Percentiles rank a stretch among this genome's conserved stretches.
Conservation (phyloP, 2,329 filamentous ascomycete genomes). For the Pseudogymnoascus sp. region DNA sequence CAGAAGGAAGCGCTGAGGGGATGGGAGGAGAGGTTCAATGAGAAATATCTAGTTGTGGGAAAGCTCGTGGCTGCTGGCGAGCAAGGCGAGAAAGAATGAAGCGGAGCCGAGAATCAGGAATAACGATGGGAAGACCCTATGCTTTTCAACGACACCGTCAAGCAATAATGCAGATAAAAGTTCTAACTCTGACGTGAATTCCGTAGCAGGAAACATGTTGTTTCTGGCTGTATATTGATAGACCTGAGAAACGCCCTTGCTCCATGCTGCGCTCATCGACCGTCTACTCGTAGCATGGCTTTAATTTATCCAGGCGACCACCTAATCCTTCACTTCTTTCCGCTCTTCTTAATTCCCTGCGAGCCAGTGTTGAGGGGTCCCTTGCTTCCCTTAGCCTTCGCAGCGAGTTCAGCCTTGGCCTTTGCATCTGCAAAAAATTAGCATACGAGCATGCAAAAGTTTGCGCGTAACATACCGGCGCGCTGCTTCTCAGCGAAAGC, state of each 20-base stretch:
- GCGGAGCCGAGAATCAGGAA: slow-evolving; percentile 4
- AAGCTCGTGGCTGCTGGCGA: slow-evolving; percentile 64
- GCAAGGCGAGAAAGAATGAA: slow-evolving; percentile 37
- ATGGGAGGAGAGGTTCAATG: slow-evolving; percentile 88
- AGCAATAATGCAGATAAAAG: background rate
- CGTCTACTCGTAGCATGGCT: slow-evolving; percentile 1
- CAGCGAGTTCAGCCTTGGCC: slow-evolving; percentile 75
- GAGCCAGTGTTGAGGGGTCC: slow-evolving; percentile 76
- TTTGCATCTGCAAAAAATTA: slow-evolving; percentile 56
- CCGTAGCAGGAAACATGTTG: slow-evolving; percentile 30
- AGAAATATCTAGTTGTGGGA: slow-evolving; percentile 95
- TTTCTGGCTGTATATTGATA: slow-evolving; percentile 51
- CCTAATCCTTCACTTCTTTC: slow-evolving; percentile 67
- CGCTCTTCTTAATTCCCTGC: slow-evolving; percentile 96
- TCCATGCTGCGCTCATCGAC: slow-evolving; percentile 36
- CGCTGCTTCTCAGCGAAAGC: slow-evolving; percentile 78
- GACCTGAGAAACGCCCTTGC: slow-evolving; percentile 6
- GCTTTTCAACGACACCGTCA: background rate
- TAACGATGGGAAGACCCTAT: background rate
- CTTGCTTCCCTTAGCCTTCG: slow-evolving; percentile 70
- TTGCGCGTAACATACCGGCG: slow-evolving; percentile 55
- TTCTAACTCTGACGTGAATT: slow-evolving; percentile 4
- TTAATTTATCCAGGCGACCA: background rate
- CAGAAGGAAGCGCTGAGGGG: slow-evolving; percentile 76
- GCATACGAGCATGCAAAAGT: background rate